phyloP scores from a whole-genome alignment of 352 stramenopile genomes.

The Phytophthora rubi region DNA sequence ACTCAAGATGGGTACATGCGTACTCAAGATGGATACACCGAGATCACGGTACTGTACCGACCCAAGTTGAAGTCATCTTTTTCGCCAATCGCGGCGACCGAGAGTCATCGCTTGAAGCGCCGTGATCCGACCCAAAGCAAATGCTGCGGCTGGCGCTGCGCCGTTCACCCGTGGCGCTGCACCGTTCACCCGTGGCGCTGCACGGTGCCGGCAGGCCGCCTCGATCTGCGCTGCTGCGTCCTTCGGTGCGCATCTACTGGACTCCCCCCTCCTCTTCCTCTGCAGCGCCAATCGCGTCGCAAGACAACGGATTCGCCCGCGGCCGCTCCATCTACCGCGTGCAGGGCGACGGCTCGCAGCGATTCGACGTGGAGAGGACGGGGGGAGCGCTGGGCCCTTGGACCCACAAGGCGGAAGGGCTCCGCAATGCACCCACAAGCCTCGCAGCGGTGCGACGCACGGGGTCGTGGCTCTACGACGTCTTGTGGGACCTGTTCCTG shows the following conservation, averaged over 20 bases:
- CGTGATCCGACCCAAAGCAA: not conserved
- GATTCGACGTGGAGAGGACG: constrained; percentile 29
- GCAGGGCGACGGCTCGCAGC: not conserved
- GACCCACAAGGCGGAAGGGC: constrained; percentile 8
- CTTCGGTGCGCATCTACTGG: constrained; percentile 15
- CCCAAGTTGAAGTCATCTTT: constrained; percentile 1
- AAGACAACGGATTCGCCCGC: constrained; percentile 37
- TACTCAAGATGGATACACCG: too few relatives aligned
- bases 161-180: not conserved
- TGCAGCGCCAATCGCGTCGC: constrained; percentile 19
- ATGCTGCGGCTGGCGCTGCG: constrained; percentile 19
- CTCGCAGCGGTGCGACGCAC: constrained; percentile 34
- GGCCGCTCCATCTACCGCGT: constrained; percentile 39
- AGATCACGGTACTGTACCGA: not conserved
- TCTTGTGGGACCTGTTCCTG: constrained; percentile 87
- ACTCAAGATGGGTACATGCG: too few relatives aligned
- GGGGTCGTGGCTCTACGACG: constrained; percentile 47
- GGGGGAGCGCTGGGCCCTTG: constrained; percentile 16
- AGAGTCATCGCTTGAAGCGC: constrained; percentile 17
- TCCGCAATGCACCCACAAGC: constrained; percentile 1
- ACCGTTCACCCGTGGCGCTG: not conserved
- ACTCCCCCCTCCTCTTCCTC: not conserved
- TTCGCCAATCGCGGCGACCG: not conserved
- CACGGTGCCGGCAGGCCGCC: not conserved
- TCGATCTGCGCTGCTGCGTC: not conserved